These are phyloP conservation scores for Yarrowia yakushimensis DNA, from an alignment of 805 yeast genomes.

Conservation along the genomic window DNA sequence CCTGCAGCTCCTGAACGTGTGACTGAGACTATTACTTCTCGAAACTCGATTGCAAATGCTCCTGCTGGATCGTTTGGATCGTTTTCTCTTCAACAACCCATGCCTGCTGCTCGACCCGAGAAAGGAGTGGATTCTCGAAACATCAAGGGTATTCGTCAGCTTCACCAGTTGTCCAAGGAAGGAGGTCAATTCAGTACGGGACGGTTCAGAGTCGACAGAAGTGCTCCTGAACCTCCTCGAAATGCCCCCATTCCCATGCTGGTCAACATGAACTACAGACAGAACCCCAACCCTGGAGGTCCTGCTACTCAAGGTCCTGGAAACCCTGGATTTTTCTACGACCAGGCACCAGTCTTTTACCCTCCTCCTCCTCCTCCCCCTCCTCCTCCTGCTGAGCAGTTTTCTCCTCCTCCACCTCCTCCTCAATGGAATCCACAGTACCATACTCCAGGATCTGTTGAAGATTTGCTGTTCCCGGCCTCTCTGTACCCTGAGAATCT, in stretches of 20 bases:
- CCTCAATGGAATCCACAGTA: background rate
- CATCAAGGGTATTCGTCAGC: conserved; percentile 14
- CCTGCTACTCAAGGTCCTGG: background rate
- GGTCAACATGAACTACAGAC: background rate
- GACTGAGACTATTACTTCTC: background rate
- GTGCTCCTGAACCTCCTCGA: background rate
- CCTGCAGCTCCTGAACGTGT: background rate
- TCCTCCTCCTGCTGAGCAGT: background rate
- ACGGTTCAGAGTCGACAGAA: background rate
- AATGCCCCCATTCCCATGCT: background rate
- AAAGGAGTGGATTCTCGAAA: background rate
- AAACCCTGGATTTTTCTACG: background rate
- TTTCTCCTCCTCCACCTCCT: background rate
- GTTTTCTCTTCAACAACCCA: background rate
- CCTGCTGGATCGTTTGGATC: background rate
- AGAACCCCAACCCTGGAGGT: background rate
- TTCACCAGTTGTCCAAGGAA: background rate
- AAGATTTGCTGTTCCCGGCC: background rate
- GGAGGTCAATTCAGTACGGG: conserved; percentile 3
- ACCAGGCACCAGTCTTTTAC: too few species aligned
- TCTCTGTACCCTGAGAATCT: conserved; percentile 5
- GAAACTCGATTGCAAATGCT: background rate
- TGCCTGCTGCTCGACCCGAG: background rate
- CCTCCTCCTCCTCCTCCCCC: background rate
- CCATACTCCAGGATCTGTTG: conserved; percentile 1